Base-by-base conservation (phyloP, 2,329 filamentous ascomycete genomes). In the Microcyclosporella mali region DNA sequence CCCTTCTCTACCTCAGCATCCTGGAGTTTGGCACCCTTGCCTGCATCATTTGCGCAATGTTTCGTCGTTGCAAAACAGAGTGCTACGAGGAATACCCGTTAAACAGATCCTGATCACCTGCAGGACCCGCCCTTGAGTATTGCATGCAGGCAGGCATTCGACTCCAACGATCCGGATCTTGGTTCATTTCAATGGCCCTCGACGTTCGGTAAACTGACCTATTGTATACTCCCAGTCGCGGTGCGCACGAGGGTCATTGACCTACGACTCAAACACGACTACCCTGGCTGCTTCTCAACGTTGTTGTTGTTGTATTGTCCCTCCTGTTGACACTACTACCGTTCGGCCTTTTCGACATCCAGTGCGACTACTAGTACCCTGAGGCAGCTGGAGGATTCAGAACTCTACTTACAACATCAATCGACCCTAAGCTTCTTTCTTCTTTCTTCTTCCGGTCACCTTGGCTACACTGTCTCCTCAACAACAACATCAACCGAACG, bases 41-140 rank as follows among this genome's bases (percentile, higher is more conserved):
- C 46, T 48, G 51, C 49, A 53, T 50, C 21, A 44, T 49, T 49
- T 49, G 50, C 48, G 51, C 51, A 43, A 49, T 53, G 49, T 53
- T 53, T 53, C 51, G 51, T 43, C 33, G 46, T 35, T 41, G 51
- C 51, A 53, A 50, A 32, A 25, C 21, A 25, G 9, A 47, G 51
- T 53, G 51, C 46, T 39, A 53, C 51, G 43, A 48, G 49, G 41
- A 44, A 38, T 25, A 33, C 43, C 51, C 51, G 49, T 46, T 45
- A 45, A 40, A 45, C 35, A 42, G 34, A 46, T 46, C 46, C 49
- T 50, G 51, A 53, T 45, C 51, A 44, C 44, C 41, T 49, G 49
- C 51, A 53, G 49, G 44, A 51, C 43, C 47, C 50, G 45, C 45
- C 46, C 41, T 35, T 40, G 35, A 25, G 21, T 12, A 41, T 37